A percentile compares a stretch with the other conserved stretches of the same genome.
Evolutionary conservation across 1,139 yeast genomes (phyloP).

Genomic region (Blastobotrys arbuscula): DNA sequence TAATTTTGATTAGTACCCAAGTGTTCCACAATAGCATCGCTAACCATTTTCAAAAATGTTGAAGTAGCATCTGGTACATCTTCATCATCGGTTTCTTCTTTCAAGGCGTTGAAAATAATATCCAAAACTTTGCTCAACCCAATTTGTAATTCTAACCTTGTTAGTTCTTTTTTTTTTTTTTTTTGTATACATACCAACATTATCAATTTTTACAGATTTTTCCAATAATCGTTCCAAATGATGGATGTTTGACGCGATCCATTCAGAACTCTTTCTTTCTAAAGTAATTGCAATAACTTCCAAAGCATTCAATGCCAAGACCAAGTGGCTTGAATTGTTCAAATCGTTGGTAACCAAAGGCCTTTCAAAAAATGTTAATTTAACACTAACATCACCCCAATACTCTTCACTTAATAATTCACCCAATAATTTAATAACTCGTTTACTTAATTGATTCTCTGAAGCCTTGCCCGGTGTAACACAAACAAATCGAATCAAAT

Average conservation of each 20-base stretch:
- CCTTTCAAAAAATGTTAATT: slow-evolving; percentile 79
- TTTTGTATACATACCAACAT: slow-evolving; percentile 38
- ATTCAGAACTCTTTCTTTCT: slow-evolving; percentile 65
- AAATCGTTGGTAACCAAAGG: slow-evolving; percentile 75
- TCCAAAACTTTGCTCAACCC: slow-evolving; percentile 70
- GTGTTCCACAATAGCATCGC: slow-evolving; percentile 74
- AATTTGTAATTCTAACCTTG: slow-evolving; percentile 38
- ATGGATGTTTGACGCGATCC: slow-evolving; percentile 68
- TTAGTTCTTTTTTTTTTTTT: slow-evolving; percentile 7
- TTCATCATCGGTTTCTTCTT: slow-evolving; percentile 29
- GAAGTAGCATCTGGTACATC: slow-evolving; percentile 53
- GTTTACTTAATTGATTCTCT: slow-evolving; percentile 75
- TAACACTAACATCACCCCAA: slow-evolving; percentile 87
- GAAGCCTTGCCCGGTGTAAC: slow-evolving; percentile 80
- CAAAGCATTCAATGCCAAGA: slow-evolving; percentile 81
- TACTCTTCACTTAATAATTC: slow-evolving; percentile 63
- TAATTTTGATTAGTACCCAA: slow-evolving; percentile 71
- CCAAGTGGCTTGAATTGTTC: slow-evolving; percentile 50
- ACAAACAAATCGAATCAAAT: slow-evolving; percentile 81
- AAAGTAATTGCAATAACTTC: slow-evolving; percentile 86
- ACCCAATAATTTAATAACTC: slow-evolving; percentile 70
- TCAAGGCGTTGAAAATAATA: slow-evolving; percentile 45
- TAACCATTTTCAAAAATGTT: slow-evolving; percentile 55
- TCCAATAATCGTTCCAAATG: slow-evolving; percentile 71
- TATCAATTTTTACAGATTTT: slow-evolving; percentile 76